Evolutionary conservation across 352 stramenopile genomes (phyloP).

Genomic region (Blastocystis sp.): DNA sequence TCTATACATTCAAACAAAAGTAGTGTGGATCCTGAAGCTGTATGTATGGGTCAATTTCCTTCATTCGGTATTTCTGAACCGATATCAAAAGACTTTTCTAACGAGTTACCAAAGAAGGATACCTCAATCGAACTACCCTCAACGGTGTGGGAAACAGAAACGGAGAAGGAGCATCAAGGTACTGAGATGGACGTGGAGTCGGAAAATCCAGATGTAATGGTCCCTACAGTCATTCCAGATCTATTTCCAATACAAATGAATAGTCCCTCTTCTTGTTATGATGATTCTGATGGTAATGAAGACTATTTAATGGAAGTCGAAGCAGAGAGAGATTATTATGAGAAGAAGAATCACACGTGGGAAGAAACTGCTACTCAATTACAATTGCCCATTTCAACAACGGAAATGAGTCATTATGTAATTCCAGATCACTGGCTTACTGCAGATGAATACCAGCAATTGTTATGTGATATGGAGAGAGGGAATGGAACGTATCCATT

Average conservation of each 20-base stretch:
- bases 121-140: conserved; percentile 13
- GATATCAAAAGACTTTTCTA: no score
- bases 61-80: neutral
- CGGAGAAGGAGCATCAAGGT: neutral
- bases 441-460: conserved; percentile 12
- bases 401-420: conserved; percentile 34
- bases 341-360: conserved; percentile 59
- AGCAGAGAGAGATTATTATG: neutral
- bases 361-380: conserved; percentile 39
- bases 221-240: neutral
- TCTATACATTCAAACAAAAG: neutral
- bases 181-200: neutral
- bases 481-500: neutral
- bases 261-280: neutral
- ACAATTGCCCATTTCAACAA: neutral
- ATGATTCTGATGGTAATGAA: neutral
- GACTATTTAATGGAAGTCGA: neutral
- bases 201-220: no score
- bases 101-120: neutral
- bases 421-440: conserved; percentile 40
- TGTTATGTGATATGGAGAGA: conserved; percentile 29
- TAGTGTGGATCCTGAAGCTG: conserved; percentile 5
- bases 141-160: neutral
- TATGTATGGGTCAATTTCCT: conserved; percentile 4
- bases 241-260: neutral